A percentile compares a stretch with the other conserved stretches of the same genome.
Conservation (phyloP, 164 flowering plant genomes). For the Tetracentron sinense region DNA sequence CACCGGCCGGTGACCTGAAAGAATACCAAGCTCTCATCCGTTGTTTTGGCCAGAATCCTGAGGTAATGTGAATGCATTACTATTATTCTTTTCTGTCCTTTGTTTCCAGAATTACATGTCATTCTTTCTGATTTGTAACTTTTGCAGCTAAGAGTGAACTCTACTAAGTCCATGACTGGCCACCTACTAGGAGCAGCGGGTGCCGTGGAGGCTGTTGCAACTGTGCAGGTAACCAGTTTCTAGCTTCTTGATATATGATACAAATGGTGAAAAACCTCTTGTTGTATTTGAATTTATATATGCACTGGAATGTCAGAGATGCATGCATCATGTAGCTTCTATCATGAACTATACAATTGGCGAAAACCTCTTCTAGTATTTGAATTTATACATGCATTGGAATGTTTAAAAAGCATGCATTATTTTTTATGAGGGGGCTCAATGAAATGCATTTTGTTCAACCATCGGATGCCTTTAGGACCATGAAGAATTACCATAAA, state of each 20-base stretch:
- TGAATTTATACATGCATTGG: too few relatives aligned
- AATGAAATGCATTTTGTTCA: too few relatives aligned
- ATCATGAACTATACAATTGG: too few relatives aligned
- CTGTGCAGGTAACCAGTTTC: slow-evolving; percentile 61
- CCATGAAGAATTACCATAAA: too few relatives aligned
- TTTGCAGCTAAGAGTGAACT: slow-evolving; percentile 73
- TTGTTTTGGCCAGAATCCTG: slow-evolving; percentile 90
- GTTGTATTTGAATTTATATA: too few relatives aligned
- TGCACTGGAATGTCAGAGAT: too few relatives aligned
- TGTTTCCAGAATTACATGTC: background rate
- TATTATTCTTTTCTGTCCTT: background rate
- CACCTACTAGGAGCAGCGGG: slow-evolving; percentile 97
- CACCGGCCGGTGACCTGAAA: slow-evolving; percentile 82
- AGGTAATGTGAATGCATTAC: slow-evolving; percentile 41
- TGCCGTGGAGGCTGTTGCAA: slow-evolving; percentile 94
- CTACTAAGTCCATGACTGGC: slow-evolving; percentile 96
- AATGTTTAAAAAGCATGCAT: too few relatives aligned
- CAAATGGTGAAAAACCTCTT: too few relatives aligned
- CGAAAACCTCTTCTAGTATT: too few relatives aligned
- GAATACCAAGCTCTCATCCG: slow-evolving; percentile 79
- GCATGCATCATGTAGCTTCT: too few relatives aligned
- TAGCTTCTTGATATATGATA: background rate
- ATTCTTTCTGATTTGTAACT: slow-evolving; percentile 6
- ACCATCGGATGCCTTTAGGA: too few relatives aligned
- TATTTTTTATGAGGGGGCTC: too few relatives aligned